Evolutionary conservation across 2,329 filamentous ascomycete species (phyloP).

Genomic region (Venturia oleaginea): DNA sequence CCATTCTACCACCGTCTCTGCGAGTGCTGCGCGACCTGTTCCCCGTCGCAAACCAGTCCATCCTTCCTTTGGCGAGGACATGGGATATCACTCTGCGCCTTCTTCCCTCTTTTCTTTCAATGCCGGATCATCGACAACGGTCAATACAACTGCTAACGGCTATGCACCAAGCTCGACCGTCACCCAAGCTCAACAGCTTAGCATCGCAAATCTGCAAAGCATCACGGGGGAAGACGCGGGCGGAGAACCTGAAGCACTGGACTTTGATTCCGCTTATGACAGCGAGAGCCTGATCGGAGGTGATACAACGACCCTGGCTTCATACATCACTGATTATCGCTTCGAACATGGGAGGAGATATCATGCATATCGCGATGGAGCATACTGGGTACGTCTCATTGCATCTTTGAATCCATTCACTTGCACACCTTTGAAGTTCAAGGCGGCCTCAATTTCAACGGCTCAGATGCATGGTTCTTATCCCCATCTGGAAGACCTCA

Average conservation of each 20-base stretch:
- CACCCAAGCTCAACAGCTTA: neutral
- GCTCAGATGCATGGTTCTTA: neutral
- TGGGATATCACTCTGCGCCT: neutral
- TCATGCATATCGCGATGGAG: conserved; percentile 15
- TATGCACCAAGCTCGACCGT: neutral
- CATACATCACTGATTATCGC: conserved; percentile 16
- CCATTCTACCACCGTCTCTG: neutral
- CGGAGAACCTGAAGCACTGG: neutral
- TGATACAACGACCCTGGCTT: conserved; percentile 17
- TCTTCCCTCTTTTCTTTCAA: neutral
- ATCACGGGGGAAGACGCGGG: neutral
- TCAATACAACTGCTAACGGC: neutral
- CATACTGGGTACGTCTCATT: conserved; percentile 13
- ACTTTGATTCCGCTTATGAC: conserved; percentile 27
- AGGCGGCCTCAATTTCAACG: neutral
- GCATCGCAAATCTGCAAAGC: neutral
- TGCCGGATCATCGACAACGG: neutral
- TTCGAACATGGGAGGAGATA: conserved; percentile 15
- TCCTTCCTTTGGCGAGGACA: neutral
- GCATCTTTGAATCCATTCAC: neutral
- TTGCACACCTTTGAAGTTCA: neutral
- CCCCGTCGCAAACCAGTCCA: neutral
- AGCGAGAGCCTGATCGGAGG: conserved; percentile 27
- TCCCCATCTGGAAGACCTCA: neutral
- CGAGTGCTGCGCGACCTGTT: neutral